Conservation (phyloP, 139 green algal genomes). For the Coccomyxa sp. region DNA sequence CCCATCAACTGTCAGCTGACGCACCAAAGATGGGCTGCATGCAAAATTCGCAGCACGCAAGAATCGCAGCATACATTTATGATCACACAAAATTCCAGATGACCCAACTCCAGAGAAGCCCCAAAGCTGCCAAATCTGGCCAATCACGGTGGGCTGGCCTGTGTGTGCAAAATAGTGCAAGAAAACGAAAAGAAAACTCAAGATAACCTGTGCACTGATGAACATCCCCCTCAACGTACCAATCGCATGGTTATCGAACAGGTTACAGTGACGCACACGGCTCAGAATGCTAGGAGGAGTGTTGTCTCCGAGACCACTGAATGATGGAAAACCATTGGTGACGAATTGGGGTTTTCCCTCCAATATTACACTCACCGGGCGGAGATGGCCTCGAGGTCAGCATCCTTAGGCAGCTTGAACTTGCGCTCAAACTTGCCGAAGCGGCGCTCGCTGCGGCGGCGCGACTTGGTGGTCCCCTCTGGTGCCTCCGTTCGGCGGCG, state of each 20-base stretch:
- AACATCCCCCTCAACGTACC: too few species aligned
- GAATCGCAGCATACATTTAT: not conserved
- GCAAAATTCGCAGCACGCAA: not conserved
- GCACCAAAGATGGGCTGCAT: not conserved
- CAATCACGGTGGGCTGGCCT: too few species aligned
- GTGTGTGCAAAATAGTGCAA: too few species aligned
- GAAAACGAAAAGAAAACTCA: too few species aligned
- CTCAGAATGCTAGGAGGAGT: not conserved
- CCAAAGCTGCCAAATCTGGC: too few species aligned
- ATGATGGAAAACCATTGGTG: too few species aligned
- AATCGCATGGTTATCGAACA: too few species aligned
- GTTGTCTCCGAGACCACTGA: not conserved
- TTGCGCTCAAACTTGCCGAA: constrained; percentile 24
- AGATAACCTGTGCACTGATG: too few species aligned
- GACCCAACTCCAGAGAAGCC: too few species aligned
- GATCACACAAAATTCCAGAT: too few species aligned
- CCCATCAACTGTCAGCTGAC: constrained; percentile 1
- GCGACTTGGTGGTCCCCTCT: not conserved
- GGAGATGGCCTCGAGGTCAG: constrained; percentile 6
- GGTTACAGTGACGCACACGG: too few species aligned
- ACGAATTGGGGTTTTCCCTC: too few species aligned
- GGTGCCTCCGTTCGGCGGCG: not conserved
- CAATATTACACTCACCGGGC: not conserved
- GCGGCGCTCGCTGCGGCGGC: constrained; percentile 11
- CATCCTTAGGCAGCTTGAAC: constrained; percentile 19